Base-by-base conservation (phyloP, 805 yeast genomes). In the Hagleromyces aurorensis region DNA sequence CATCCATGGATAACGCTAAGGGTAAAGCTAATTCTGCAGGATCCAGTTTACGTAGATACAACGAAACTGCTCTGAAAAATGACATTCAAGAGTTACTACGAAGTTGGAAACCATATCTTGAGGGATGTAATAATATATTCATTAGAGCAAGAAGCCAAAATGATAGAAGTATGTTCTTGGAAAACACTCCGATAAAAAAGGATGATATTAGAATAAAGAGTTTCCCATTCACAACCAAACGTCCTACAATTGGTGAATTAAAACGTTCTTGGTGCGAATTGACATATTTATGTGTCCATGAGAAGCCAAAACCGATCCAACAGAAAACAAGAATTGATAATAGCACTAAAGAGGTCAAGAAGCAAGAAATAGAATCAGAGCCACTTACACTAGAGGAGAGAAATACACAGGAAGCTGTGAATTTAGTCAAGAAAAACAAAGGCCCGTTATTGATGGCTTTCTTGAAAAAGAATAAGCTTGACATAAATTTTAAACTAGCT, bases 21-120 rank as follows among this genome's bases (percentile, higher is more conserved):
- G 97, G 98, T 4, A 89, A 87, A 52, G 97, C 97, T 6, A 85
- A 85, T 39, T 85, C 96, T 15, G 98, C 96, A 0, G 98, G 98
- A 29, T 80, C 96, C 1, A 74, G 75, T 31, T 66, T 91, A 25
- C 75, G 98, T 61, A 68, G 98, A 37, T 77, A 85, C 46, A 89
- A 87, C 47, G 98, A 91, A 57, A 78, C 75, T 33, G 89, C 89
- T 1, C 64, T 91, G 33, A 72, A 72, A 33, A 66, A 69, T 30
- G 98, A 91, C 38, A 75, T 91, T n/a, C 67, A 78, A 34, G 78
- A 74, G 20, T 55, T 87, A 25, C 50, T 91, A 24, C 53, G 50
- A 3, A 56, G 61, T 11, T 91, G 98, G 97, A 66, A 65, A 37
- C 49, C 58, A 0, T 64, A 72, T 19, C 52, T 89, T 21, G 59